Evolutionary conservation across 2,329 filamentous ascomycete species (phyloP), one percentile per base, ranked within the genome.

Genomic region (Neonectria sp.): DNA sequence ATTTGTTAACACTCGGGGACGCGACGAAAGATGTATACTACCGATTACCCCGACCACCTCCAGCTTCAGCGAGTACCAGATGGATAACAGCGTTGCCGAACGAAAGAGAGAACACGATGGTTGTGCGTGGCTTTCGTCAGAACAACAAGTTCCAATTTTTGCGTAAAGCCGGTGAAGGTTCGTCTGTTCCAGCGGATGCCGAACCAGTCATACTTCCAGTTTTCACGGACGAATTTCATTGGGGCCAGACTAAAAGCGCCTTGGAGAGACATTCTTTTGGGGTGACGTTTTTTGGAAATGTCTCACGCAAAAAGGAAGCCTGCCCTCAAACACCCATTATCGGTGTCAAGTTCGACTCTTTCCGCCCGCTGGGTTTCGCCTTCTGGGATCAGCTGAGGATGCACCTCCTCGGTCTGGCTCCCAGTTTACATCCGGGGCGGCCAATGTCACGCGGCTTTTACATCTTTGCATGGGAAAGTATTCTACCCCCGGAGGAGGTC

Each of bases 311-410:
- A 31, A 27, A 29, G 6, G 15, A 12, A 3, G 29, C 15, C 29
- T 8, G 27, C 46, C 24, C 12, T 21, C 17, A 43, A 43, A 63
- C 57, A 25, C 70, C 70, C 3, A 45, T 71, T 4, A 45, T 61
- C 6, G 69, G 70, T 8, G 46, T 66, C 12, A 63, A 65, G 21
- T 71, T 74, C 48, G 58, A 67, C 46, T 68, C 69, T 2, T 74
- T 69, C 56, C 69, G 70, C 9, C 69, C 3, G 11, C 24, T 72
- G 1, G 71, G 71, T 9, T 53, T 75, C 25, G 66, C 69, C 3
- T 57, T 72, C 21, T 75, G 72, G 71, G 72, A 73, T 55, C 33
- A 8, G 35, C 29, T 60, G 58, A 69, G 73, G 52, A 60, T 72
- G 55, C 46, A 71, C 9, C 55, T 64, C 3, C 33, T 73, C 27